Evolutionary conservation across 768 basidiomycete species (phyloP).

Genomic region (Mycena amicta): DNA sequence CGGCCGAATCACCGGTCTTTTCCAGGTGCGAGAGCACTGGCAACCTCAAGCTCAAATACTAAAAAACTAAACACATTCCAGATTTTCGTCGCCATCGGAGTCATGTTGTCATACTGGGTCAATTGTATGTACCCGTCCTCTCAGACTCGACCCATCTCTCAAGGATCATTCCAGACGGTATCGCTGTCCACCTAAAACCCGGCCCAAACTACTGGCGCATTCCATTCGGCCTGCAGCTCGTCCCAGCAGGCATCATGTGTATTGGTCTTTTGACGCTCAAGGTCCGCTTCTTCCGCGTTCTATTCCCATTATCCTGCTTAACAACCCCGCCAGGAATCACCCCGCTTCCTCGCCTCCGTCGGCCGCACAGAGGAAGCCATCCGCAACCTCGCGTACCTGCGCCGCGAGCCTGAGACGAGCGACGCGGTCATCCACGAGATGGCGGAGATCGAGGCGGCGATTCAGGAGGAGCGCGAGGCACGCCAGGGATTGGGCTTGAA

Average conservation of each 20-base stretch:
- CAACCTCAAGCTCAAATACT: neutral
- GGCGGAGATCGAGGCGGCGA: conserved; percentile 81
- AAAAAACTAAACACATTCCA: neutral
- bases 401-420: conserved; percentile 45
- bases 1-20: conserved; percentile 81
- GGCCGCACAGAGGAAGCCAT: conserved; percentile 57
- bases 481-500: conserved; percentile 64
- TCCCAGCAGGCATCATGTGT: conserved; percentile 73
- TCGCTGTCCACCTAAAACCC: conserved; percentile 52
- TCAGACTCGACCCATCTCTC: neutral
- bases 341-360: conserved; percentile 73
- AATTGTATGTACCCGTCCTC: conserved; percentile 54
- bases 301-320: neutral
- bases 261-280: conserved; percentile 69
- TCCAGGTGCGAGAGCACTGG: conserved; percentile 55
- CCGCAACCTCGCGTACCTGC: conserved; percentile 64
- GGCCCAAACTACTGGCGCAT: conserved; percentile 65
- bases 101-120: conserved; percentile 84
- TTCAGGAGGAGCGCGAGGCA: conserved; percentile 70
- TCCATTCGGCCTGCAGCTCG: conserved; percentile 74
- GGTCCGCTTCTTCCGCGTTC: conserved; percentile 27
- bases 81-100: conserved; percentile 66
- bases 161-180: conserved; percentile 50
- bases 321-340: conserved; percentile 82
- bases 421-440: conserved; percentile 58